Conservation (phyloP, 805 yeast genomes). For the Blastobotrys muscicola region DNA sequence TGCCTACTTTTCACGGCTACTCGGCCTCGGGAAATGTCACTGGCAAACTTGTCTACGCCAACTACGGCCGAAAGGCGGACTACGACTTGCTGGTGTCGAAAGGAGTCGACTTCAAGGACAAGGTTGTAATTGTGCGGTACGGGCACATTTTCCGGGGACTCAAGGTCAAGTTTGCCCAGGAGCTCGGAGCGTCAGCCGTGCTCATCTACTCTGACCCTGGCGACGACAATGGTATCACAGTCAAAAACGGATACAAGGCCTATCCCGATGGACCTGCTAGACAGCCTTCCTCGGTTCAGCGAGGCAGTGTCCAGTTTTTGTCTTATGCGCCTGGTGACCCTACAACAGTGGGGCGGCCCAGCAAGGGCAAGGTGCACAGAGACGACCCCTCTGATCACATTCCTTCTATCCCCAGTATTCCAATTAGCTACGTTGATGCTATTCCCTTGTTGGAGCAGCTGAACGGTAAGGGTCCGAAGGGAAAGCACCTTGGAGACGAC, state of each 20-base stretch:
- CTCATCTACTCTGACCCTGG: constrained; percentile 62
- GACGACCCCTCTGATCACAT: constrained; percentile 40
- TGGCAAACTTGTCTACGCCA: constrained; percentile 53
- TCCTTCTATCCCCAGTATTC: constrained; percentile 63
- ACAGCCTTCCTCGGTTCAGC: constrained; percentile 64
- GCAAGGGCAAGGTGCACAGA: constrained; percentile 39
- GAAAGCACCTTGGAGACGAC: constrained; percentile 32
- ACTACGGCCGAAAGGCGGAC: constrained; percentile 58
- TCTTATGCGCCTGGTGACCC: constrained; percentile 68
- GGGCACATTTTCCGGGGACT: constrained; percentile 62
- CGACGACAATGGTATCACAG: constrained; percentile 41
- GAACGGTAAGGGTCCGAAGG: constrained; percentile 45
- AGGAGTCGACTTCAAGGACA: constrained; percentile 45
- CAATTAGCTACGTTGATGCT: constrained; percentile 56
- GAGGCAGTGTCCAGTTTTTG: constrained; percentile 64
- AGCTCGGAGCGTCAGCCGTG: constrained; percentile 58
- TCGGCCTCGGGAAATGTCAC: constrained; percentile 70
- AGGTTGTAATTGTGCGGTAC: constrained; percentile 58
- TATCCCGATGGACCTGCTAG: constrained; percentile 75
- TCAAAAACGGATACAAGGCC: constrained; percentile 48
- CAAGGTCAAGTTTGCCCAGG: constrained; percentile 69
- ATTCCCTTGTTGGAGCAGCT: constrained; percentile 50
- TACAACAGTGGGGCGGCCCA: constrained; percentile 60
- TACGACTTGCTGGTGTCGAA: constrained; percentile 37
- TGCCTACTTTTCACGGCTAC: constrained; percentile 71